These are phyloP conservation scores for Microcera coccophila DNA, from an alignment of 2,329 filamentous ascomycete species.

Conservation along the genomic window DNA sequence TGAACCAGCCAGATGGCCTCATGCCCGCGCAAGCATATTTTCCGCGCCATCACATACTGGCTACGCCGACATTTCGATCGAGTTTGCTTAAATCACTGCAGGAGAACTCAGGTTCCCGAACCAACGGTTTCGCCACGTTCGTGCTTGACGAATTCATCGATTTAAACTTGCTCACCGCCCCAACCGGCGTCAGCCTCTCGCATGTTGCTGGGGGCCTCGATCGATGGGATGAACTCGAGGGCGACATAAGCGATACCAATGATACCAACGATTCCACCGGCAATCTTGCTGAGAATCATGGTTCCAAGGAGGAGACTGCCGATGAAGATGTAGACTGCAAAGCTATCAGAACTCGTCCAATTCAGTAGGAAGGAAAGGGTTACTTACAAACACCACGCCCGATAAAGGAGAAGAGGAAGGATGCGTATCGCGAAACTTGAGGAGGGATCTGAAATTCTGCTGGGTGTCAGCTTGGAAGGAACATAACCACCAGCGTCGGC, in stretches of 20 bases:
- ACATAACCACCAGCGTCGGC: background rate
- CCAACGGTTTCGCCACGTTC: background rate
- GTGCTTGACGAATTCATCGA: background rate
- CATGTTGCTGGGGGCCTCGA: slow-evolving; percentile 79
- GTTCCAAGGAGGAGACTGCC: slow-evolving; percentile 77
- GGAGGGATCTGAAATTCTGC: slow-evolving; percentile 91
- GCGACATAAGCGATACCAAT: slow-evolving; percentile 73
- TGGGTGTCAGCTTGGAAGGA: slow-evolving; percentile 16
- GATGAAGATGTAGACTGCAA: slow-evolving; percentile 88
- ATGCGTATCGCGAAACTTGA: slow-evolving; percentile 87
- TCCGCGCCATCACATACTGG: too few relatives aligned
- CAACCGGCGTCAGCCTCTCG: slow-evolving; percentile 71
- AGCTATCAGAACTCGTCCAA: slow-evolving; percentile 9
- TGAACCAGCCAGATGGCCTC: too few relatives aligned
- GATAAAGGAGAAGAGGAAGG: slow-evolving; percentile 96
- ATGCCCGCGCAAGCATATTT: too few relatives aligned
- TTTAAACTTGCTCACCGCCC: slow-evolving; percentile 72
- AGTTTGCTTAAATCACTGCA: too few relatives aligned
- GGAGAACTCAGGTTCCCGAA: background rate
- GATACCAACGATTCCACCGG: slow-evolving; percentile 73
- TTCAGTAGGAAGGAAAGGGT: background rate
- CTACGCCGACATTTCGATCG: too few relatives aligned
- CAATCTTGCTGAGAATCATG: slow-evolving; percentile 64
- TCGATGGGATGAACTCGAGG: slow-evolving; percentile 73
- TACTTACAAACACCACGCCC: slow-evolving; percentile 92